phyloP scores from a whole-genome alignment of 2,329 filamentous ascomycete species.

The Penicillium sp. region DNA sequence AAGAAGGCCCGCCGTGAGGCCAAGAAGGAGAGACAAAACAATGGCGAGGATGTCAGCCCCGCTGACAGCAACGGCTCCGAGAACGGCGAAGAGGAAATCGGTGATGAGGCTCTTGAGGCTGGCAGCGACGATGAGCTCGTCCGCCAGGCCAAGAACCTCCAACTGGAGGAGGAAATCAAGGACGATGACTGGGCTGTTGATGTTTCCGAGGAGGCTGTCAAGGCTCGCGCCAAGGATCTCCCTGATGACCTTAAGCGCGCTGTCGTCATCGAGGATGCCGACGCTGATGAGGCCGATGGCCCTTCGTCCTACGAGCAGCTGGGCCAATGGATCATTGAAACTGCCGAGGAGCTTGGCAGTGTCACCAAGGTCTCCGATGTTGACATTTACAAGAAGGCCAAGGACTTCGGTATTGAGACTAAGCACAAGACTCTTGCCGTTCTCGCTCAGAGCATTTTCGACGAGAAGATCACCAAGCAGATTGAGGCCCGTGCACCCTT shows the following conservation, averaged over 20 bases:
- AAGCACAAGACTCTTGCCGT: slow-evolving; percentile 95
- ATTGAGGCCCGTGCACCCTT: slow-evolving; percentile 79
- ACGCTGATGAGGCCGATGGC: slow-evolving; percentile 76
- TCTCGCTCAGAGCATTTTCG: slow-evolving; percentile 89
- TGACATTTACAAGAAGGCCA: slow-evolving; percentile 93
- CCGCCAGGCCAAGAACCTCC: slow-evolving; percentile 71
- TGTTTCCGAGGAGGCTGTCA: slow-evolving; percentile 92
- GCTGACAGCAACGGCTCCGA: slow-evolving; percentile 65
- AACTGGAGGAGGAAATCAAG: slow-evolving; percentile 67
- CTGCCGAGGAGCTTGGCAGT: slow-evolving; percentile 69
- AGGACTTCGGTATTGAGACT: slow-evolving; percentile 88
- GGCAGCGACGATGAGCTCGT: slow-evolving; percentile 91
- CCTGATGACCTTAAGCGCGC: slow-evolving; percentile 94
- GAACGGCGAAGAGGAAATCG: slow-evolving; percentile 61
- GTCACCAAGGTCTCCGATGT: slow-evolving; percentile 82
- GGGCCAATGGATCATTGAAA: slow-evolving; percentile 83
- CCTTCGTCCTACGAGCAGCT: slow-evolving; percentile 84
- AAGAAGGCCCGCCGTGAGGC: slow-evolving; percentile 79
- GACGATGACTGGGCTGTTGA: slow-evolving; percentile 96
- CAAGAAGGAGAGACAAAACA: slow-evolving; percentile 71
- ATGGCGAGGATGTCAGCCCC: slow-evolving; percentile 61
- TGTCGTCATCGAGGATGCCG: slow-evolving; percentile 77
- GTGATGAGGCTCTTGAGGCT: slow-evolving; percentile 66
- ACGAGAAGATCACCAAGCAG: slow-evolving; percentile 84
- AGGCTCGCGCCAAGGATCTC: slow-evolving; percentile 87